Conservation (phyloP, 768 basidiomycete species). For the Mycena venus region DNA sequence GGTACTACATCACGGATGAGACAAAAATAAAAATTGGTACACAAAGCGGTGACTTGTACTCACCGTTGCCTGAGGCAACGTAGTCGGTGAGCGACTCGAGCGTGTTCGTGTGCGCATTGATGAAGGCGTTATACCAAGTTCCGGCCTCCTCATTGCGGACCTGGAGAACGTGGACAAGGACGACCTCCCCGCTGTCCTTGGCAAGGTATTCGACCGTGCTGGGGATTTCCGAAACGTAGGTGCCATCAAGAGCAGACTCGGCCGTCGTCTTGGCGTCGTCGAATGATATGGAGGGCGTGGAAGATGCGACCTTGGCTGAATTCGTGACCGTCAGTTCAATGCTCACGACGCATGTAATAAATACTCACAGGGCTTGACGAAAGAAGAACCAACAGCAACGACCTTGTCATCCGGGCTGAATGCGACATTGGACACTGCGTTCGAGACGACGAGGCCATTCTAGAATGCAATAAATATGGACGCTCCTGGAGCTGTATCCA, state of each 20-base stretch:
- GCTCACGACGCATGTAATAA: background rate
- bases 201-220: conserved; percentile 49
- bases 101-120: conserved; percentile 58
- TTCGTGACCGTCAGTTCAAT: background rate
- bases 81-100: conserved; percentile 61
- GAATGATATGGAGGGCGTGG: conserved; percentile 44
- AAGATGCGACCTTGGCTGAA: conserved; percentile 28
- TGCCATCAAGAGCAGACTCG: conserved; percentile 44
- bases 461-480: background rate
- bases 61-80: conserved; percentile 54
- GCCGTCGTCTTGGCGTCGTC: conserved; percentile 48
- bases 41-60: no score
- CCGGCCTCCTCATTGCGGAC: conserved; percentile 39
- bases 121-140: conserved; percentile 63
- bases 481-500: background rate
- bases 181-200: conserved; percentile 44
- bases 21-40: background rate
- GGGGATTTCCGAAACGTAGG: conserved; percentile 42
- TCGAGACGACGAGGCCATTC: conserved; percentile 47
- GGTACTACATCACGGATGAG: conserved; percentile 47
- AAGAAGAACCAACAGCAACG: conserved; percentile 35
- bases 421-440: conserved; percentile 43
- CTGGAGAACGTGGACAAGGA: conserved; percentile 46
- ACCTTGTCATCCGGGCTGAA: conserved; percentile 36
- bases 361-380: conserved; percentile 40